phyloP scores from a whole-genome alignment of 352 stramenopile species.

The Globisporangium barbulae region DNA sequence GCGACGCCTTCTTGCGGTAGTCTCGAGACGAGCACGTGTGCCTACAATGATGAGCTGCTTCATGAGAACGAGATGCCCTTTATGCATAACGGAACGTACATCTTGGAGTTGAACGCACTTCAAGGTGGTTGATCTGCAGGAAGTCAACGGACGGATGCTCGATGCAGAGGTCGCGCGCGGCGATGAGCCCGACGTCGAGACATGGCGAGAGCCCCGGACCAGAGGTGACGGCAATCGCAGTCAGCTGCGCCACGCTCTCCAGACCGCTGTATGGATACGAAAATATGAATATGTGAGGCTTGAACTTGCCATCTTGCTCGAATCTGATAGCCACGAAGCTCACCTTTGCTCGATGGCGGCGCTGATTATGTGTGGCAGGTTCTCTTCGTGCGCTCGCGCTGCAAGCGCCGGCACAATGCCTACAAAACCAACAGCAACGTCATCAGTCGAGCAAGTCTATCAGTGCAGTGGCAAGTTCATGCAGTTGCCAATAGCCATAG shows the following conservation, averaged over 20 bases:
- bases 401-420: slow-evolving; percentile 97
- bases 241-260: slow-evolving; percentile 75
- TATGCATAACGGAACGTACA: background rate
- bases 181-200: slow-evolving; percentile 92
- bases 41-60: slow-evolving; percentile 28
- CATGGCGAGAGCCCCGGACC: slow-evolving; percentile 97
- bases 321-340: background rate
- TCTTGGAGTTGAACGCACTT: slow-evolving; percentile 37
- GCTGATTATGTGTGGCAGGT: slow-evolving; percentile 93
- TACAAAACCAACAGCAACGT: slow-evolving; percentile 12
- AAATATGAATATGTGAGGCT: background rate
- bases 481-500: background rate
- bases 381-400: slow-evolving; percentile 91
- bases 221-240: slow-evolving; percentile 95
- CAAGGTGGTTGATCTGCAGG: slow-evolving; percentile 96
- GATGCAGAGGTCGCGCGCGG: slow-evolving; percentile 78
- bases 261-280: slow-evolving; percentile 42
- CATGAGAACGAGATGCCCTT: background rate
- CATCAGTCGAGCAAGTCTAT: background rate
- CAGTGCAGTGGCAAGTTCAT: too few species aligned
- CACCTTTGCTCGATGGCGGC: slow-evolving; percentile 88
- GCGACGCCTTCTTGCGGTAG: slow-evolving; percentile 58
- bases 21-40: slow-evolving; percentile 94
- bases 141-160: slow-evolving; percentile 90
- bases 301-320: background rate